Evolutionary conservation across 2,329 filamentous ascomycete genomes (phyloP), one percentile per base, ranked within the genome.

Genomic region (Talaromyces sp.): DNA sequence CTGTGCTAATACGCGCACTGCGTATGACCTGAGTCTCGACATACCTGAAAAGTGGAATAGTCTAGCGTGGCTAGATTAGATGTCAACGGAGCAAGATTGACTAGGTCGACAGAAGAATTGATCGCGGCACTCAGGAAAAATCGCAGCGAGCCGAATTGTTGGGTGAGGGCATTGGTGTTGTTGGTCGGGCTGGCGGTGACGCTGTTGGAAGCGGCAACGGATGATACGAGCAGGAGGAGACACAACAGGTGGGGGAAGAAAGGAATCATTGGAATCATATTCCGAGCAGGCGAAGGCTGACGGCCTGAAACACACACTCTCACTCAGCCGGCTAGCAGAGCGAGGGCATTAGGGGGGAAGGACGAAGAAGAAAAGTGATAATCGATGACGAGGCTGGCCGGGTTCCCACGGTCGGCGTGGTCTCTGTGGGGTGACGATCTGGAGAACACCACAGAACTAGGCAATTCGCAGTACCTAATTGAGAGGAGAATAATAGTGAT

Each of bases 151-250:
- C 60, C 50, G 41, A 43, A 25, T 22, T 57, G 61, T 8, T 19
- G 37, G 61, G 49, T 57, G 37, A 62, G 49, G 9, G 61, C 49
- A 54, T 15, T n/a, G 49, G 64, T 50, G 59, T 52, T n/a, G 52
- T 62, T 66, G 19, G 64, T 50, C 15, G 64, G 64, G 59, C 41
- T 62, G 52, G 45, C 59, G 35, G 33, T 45, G 59, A 66, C 50
- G 15, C 50, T 62, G 52, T 33, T 33, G 25, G 63, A 43, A 2
- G 64, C 41, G 4, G 59, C 39, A 11, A 37, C 59, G 17, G 22
- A 17, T 3, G 27, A 22, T 10, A 54, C 17, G 1, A 47, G 27
- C 57, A 56, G n/a, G 1, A 43, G 2, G 25, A 64, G 57, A 11
- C 13, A 33, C 2, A n/a, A 19, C 7, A 56, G 52, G 27, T 56